These are phyloP conservation scores for Tetracladium marchalianum DNA, from an alignment of 495 filamentous ascomycete genomes.

Conservation along the genomic window DNA sequence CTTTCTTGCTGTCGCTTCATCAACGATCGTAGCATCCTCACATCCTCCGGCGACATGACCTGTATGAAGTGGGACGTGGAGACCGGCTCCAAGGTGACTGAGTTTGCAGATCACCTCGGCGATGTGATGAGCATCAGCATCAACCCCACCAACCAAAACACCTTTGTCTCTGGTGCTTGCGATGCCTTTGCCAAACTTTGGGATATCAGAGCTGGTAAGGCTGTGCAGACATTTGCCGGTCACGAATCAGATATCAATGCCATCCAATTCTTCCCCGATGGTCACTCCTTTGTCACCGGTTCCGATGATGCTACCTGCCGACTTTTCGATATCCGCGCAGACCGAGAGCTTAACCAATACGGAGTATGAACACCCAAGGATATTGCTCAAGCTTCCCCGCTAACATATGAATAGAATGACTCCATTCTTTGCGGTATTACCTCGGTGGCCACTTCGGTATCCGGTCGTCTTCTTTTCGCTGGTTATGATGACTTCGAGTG, in stretches of 20 bases:
- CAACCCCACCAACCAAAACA: conserved; percentile 97
- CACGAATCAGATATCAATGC: conserved; percentile 99
- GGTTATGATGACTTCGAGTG: conserved; percentile 99
- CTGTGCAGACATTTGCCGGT: conserved; percentile 95
- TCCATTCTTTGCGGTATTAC: conserved; percentile 97
- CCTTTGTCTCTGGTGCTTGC: conserved; percentile 96
- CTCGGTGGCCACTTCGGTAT: conserved; percentile 96
- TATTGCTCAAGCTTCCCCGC: not conserved
- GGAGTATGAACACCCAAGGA: conserved; percentile 50
- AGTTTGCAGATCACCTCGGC: conserved; percentile 96
- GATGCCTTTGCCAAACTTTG: conserved; percentile 98
- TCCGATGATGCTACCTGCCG: conserved; percentile 97
- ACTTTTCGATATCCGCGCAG: conserved; percentile 94
- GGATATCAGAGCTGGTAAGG: conserved; percentile 98
- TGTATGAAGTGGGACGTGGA: conserved; percentile 99
- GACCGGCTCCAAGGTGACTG: conserved; percentile 91
- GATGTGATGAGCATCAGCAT: conserved; percentile 99
- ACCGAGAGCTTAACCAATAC: conserved; percentile 92
- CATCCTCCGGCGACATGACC: conserved; percentile 98
- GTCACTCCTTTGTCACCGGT: conserved; percentile 95
- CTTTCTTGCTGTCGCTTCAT: conserved; percentile 98
- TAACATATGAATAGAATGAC: conserved; percentile 58
- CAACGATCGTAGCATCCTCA: conserved; percentile 95
- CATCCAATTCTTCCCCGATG: conserved; percentile 98
- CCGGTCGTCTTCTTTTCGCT: conserved; percentile 88